Evolutionary conservation across 2,329 filamentous ascomycete genomes (phyloP).

Genomic region (Trichoderma gracile): DNA sequence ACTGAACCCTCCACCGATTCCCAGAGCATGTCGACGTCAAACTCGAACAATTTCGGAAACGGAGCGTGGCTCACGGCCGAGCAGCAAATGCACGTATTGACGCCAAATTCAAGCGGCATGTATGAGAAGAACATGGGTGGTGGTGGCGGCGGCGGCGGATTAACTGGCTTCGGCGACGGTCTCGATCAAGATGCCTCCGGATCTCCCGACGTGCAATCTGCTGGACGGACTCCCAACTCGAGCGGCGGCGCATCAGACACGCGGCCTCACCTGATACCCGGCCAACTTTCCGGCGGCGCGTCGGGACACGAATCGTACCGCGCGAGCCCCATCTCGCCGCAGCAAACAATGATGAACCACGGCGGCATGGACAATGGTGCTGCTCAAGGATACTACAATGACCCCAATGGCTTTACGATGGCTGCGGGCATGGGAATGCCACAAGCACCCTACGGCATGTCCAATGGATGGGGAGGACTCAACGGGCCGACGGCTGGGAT

Average conservation of each 20-base stretch:
- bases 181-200: slow-evolving; percentile 49
- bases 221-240: slow-evolving; percentile 61
- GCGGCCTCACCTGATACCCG: slow-evolving; percentile 34
- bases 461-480: slow-evolving; percentile 48
- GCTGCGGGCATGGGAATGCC: slow-evolving; percentile 30
- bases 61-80: slow-evolving; percentile 45
- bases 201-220: slow-evolving; percentile 54
- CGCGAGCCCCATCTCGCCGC: slow-evolving; percentile 51
- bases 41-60: slow-evolving; percentile 35
- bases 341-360: slow-evolving; percentile 44
- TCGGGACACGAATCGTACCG: slow-evolving; percentile 52
- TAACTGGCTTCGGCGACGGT: slow-evolving; percentile 46
- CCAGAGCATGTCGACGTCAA: slow-evolving; percentile 28
- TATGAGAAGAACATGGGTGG: slow-evolving; percentile 38
- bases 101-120: slow-evolving; percentile 39
- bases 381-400: slow-evolving; percentile 41
- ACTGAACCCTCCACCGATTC: slow-evolving; percentile 38
- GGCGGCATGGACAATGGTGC: slow-evolving; percentile 42
- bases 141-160: slow-evolving; percentile 31
- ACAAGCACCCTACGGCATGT: slow-evolving; percentile 43
- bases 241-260: slow-evolving; percentile 42
- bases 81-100: slow-evolving; percentile 42
- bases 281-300: slow-evolving; percentile 36
- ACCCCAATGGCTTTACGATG: slow-evolving; percentile 43
- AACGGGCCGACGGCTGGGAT: slow-evolving; percentile 47